Conservation (phyloP, 352 stramenopile genomes). For the Pythium dissimile region DNA sequence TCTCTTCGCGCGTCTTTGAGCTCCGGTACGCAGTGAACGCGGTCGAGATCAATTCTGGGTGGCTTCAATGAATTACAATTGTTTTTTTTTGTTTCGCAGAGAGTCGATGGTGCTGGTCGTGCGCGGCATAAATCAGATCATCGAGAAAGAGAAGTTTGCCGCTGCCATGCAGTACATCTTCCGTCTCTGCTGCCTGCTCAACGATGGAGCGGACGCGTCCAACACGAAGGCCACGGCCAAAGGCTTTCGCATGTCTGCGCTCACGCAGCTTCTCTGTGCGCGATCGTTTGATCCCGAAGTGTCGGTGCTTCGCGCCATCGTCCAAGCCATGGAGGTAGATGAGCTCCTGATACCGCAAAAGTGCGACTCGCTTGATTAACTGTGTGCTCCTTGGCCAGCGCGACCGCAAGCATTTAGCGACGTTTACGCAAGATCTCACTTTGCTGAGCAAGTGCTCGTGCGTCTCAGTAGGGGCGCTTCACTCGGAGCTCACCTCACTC, state of each 20-base stretch:
- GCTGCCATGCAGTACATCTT: constrained; percentile 3
- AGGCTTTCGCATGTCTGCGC: background rate
- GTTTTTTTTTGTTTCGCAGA: background rate
- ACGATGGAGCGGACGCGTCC: background rate
- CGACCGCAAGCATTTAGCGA: background rate
- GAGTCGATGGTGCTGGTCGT: background rate
- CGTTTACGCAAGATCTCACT: background rate
- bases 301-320: background rate
- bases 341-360: no score
- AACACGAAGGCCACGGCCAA: background rate
- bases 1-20: constrained; percentile 3
- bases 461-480: background rate
- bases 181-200: background rate
- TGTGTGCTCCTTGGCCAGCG: background rate
- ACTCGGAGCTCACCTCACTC: background rate
- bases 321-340: background rate
- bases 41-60: background rate
- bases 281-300: background rate
- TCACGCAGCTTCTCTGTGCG: background rate
- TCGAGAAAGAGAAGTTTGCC: constrained; percentile 2
- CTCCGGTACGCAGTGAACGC: background rate
- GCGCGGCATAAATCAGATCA: background rate
- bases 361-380: no score
- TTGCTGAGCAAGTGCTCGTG: background rate
- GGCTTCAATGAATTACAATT: no score